Base-by-base conservation (phyloP, 352 stramenopile species). In the Globisporangium sylvaticum region DNA sequence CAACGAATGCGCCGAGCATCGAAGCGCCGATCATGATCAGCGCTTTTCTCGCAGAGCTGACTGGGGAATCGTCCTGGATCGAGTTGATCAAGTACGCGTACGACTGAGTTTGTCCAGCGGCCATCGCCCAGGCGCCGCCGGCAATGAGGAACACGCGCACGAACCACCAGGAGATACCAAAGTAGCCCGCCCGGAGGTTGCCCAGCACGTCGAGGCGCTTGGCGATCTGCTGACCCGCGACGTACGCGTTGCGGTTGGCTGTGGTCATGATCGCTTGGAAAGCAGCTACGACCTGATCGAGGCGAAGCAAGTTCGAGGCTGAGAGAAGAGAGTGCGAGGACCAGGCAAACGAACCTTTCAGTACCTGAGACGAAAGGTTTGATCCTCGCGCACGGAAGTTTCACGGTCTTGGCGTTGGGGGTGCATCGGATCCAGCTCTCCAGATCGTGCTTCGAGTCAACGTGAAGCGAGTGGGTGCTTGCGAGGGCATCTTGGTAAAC, bases 1-100 rank as follows among this genome's bases (percentile, higher is more conserved):
- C 84, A 10, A 81, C 20, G 4, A 73, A 69, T 18, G 72, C 69
- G 4, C 78, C 80, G 6, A 75, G 32, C 54, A 84, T 73, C 14
- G 62, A 37, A 10, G 24, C 18, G 24, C 56, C 18, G n/a, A 25
- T 27, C 3, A 44, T 34, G 31, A 56, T 15, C 1, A 57, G 8
- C 37, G 56, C 56, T 12, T 25, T 14, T 5, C 22, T 4, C 27
- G 29, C 25, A 4, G 20, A 15, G 10, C 2, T 48, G 14, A 48
- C 20, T 2, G 31, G 55, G 8, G 48, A 31, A 31, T 61, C 55
- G n/a, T n/a, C 22, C 14, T 60, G 27, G n/a, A 60, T 12, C 15
- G 15, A 37, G 29, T 34, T 12, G 32, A 31, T 59, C 15, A 59
- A 27, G 54, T 59, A 59, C 12, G 27, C 20, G 27, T 44, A 44